Base-by-base conservation (phyloP, 2,329 filamentous ascomycete species). In the Orbilia blumenaviensis region DNA sequence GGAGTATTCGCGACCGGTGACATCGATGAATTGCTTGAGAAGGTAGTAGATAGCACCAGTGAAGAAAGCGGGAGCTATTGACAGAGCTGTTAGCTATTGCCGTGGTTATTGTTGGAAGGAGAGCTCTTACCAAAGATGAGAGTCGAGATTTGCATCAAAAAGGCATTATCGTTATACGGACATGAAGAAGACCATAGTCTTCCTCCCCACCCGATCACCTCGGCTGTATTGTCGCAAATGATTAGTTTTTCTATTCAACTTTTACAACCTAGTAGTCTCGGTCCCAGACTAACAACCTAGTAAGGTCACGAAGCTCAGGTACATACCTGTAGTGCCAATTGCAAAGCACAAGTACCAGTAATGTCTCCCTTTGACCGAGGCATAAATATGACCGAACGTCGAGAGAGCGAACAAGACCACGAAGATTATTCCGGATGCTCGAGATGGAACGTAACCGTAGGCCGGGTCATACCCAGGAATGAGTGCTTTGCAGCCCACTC, bases 21-120 rank as follows among this genome's bases (percentile, higher is more conserved):
- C 67, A 25, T 81, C 79, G 81, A 87, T 86, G 69, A 87, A 83
- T 32, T 81, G 82, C 60, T 85, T 85, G 2, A 87, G 83, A 48
- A 86, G 81, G 58, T 87, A 81, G 79, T 87, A 87, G 58, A 87
- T 83, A 1, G 84, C 86, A 1, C 85, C 86, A 12, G 85, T 86
- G 79, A 86, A 86, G 81, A 87, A 87, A 4, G 84, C 84, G 8
- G 86, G 86, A 7, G 80, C 72, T 76, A 25, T 50, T 18, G 25
- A 9, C 2, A 0, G n/a, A 42, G 3, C 12, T 6, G 14, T 18
- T 68, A 29, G 52, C 81, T 48, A 66, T 18, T 34, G n/a, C 8
- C 18, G 1, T 6, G 12, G 5, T 14, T 10, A 52, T 1, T 27
- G 7, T 36, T 1, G 10, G 1, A 67, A 54, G 14, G 9, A 3